A percentile compares a stretch with the other conserved stretches of the same genome.
These are phyloP conservation scores for Elongisporangium anandrum DNA, from an alignment of 352 stramenopile genomes.

Conservation along the genomic window DNA sequence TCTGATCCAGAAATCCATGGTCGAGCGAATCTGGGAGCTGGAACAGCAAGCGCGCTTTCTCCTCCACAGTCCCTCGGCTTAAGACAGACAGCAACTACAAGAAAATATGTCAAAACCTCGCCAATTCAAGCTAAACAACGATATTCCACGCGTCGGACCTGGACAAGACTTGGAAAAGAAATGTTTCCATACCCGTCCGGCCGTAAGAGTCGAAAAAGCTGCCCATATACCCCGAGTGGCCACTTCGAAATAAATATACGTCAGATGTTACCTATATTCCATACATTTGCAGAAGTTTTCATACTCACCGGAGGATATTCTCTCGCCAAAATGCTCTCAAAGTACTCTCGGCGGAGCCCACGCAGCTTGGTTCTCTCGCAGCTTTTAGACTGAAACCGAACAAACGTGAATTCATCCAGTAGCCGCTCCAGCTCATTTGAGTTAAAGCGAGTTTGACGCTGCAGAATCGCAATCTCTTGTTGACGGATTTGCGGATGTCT, in stretches of 20 bases:
- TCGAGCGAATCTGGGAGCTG: conserved; percentile 24
- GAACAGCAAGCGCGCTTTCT: conserved; percentile 57
- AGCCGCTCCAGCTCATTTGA: conserved; percentile 44
- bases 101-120: neutral
- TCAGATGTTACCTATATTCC: no score
- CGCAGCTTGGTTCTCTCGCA: conserved; percentile 37
- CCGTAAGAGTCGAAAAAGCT: conserved; percentile 41
- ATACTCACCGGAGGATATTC: conserved; percentile 37
- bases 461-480: conserved; percentile 45
- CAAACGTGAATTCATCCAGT: conserved; percentile 67
- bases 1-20: conserved; percentile 24
- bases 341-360: conserved; percentile 42
- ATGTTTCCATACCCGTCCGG: conserved; percentile 60
- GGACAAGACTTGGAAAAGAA: conserved; percentile 55
- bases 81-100: conserved; percentile 37
- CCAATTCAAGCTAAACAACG: conserved; percentile 1
- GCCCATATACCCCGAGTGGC: conserved; percentile 31
- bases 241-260: no score
- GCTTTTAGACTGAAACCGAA: conserved; percentile 40
- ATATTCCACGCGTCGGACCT: no score
- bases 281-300: neutral
- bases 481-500: conserved; percentile 41
- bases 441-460: conserved; percentile 47
- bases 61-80: conserved; percentile 32
- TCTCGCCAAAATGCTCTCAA: conserved; percentile 46